phyloP scores from a whole-genome alignment of 2,329 filamentous ascomycete species.

The Rhinocladiella similis region DNA sequence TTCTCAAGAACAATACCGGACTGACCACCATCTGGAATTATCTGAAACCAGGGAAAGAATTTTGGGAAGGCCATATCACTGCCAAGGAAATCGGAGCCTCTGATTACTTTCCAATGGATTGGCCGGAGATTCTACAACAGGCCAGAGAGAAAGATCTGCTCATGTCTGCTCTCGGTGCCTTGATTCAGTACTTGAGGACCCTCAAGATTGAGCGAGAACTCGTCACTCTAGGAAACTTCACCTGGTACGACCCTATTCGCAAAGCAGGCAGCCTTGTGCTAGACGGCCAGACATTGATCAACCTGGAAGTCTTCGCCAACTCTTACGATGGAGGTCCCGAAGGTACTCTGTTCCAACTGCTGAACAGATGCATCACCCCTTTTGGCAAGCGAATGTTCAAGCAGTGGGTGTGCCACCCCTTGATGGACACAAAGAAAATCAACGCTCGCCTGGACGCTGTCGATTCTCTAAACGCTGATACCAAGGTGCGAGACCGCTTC shows the following conservation, averaged over 20 bases:
- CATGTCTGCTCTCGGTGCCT: conserved; percentile 88
- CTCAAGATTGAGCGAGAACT: conserved; percentile 88
- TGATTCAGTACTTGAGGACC: conserved; percentile 81
- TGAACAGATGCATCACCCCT: conserved; percentile 93
- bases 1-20: conserved; percentile 91
- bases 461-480: conserved; percentile 84
- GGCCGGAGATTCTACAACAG: conserved; percentile 74
- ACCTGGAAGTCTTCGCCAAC: conserved; percentile 96
- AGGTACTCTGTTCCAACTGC: conserved; percentile 83
- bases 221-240: conserved; percentile 86
- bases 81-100: conserved; percentile 76
- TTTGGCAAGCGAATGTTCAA: conserved; percentile 96
- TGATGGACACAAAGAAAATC: conserved; percentile 83
- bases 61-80: conserved; percentile 83
- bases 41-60: conserved; percentile 81
- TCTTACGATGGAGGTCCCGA: conserved; percentile 81
- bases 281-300: conserved; percentile 94
- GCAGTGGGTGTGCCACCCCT: conserved; percentile 95
- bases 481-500: conserved; percentile 79
- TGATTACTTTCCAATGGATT: conserved; percentile 77
- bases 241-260: conserved; percentile 87
- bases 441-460: conserved; percentile 93
- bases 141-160: conserved; percentile 74
- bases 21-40: conserved; percentile 96
- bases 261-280: conserved; percentile 86